phyloP scores from a whole-genome alignment of 306 rosid genomes.

The Acacia acuminata region DNA sequence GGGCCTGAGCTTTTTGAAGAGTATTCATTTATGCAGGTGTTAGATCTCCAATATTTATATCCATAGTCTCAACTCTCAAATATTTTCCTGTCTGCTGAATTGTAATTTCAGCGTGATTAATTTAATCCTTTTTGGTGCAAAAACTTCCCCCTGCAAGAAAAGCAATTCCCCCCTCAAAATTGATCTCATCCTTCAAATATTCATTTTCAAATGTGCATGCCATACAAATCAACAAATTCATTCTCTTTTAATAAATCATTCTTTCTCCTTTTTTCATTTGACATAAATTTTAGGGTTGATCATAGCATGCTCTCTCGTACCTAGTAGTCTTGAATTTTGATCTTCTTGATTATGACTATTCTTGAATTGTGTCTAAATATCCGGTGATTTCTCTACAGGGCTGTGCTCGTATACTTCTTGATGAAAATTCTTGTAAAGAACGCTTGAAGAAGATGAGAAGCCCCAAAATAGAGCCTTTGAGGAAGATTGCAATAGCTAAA shows the following conservation, averaged over 20 bases:
- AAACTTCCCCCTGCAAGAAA: not conserved
- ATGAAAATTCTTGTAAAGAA: conserved; percentile 42
- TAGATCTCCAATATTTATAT: not conserved
- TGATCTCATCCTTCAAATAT: not conserved
- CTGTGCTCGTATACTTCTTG: conserved; percentile 76
- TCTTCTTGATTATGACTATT: conserved; percentile 22
- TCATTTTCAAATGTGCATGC: not conserved
- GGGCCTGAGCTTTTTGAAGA: conserved; percentile 11
- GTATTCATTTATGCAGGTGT: conserved; percentile 7
- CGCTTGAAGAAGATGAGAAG: conserved; percentile 69
- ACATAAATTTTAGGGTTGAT: conserved; percentile 10
- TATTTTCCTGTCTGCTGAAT: conserved; percentile 1
- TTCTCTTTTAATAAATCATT: conserved; percentile 11
- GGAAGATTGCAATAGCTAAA: conserved; percentile 54
- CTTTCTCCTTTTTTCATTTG: conserved; percentile 4
- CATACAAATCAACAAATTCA: conserved; percentile 17
- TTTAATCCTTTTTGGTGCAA: not conserved
- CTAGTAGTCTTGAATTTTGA: conserved; percentile 10
- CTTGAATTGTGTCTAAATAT: conserved; percentile 26
- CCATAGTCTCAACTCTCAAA: not conserved
- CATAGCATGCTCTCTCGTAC: conserved; percentile 8
- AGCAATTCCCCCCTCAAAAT: not conserved
- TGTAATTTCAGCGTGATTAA: conserved; percentile 13
- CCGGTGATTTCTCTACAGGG: conserved; percentile 51
- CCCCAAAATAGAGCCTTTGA: conserved; percentile 52